phyloP scores from a whole-genome alignment of 148 eudicot genomes.

The Camellia granthamiana region DNA sequence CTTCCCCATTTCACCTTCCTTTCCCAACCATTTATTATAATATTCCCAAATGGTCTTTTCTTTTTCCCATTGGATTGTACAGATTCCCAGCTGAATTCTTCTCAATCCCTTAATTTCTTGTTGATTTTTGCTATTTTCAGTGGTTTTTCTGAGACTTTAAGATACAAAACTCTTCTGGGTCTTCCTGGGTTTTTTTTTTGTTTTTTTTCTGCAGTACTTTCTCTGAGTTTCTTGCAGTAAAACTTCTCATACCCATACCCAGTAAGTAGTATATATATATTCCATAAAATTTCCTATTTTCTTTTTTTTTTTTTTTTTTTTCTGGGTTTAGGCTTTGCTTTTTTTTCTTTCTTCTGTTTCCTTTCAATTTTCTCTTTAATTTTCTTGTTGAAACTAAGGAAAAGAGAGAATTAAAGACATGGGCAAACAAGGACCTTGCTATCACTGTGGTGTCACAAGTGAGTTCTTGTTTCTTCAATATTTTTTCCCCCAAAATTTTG shows the following conservation, averaged over 20 bases:
- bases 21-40: slow-evolving; percentile 57
- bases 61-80: slow-evolving; percentile 33
- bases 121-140: slow-evolving; percentile 32
- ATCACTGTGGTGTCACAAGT: slow-evolving; percentile 99
- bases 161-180: slow-evolving; percentile 33
- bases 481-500: slow-evolving; percentile 7
- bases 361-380: slow-evolving; percentile 14
- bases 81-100: slow-evolving; percentile 35
- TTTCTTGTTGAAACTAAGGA: slow-evolving; percentile 16
- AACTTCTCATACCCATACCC: slow-evolving; percentile 22
- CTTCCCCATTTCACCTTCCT: slow-evolving; percentile 64
- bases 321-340: background rate
- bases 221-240: slow-evolving; percentile 35
- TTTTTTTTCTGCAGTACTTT: slow-evolving; percentile 20
- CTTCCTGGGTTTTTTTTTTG: slow-evolving; percentile 31
- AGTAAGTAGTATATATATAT: slow-evolving; percentile 23
- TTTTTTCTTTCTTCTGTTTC: background rate
- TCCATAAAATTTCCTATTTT: slow-evolving; percentile 22
- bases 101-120: slow-evolving; percentile 28
- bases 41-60: slow-evolving; percentile 36
- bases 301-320: slow-evolving; percentile 13
- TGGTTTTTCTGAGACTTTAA: slow-evolving; percentile 24
- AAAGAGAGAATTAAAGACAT: slow-evolving; percentile 43
- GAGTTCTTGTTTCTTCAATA: slow-evolving; percentile 50
- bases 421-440: slow-evolving; percentile 99